phyloP scores from a whole-genome alignment of 129 eudicot genomes.

The Gnaphalium uliginosum region DNA sequence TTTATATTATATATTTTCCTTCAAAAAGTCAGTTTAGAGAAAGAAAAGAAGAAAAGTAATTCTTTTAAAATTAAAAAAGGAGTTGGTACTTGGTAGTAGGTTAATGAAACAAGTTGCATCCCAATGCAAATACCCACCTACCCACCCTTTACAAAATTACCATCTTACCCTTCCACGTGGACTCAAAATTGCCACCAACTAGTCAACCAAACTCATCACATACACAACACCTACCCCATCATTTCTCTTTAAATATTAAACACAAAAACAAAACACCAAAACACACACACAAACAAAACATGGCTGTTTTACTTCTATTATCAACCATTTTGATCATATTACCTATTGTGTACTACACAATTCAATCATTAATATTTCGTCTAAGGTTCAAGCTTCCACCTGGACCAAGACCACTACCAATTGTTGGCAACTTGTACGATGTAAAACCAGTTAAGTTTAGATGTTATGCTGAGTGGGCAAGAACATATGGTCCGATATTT shows the following conservation, averaged over 20 bases:
- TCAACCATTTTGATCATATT: constrained; percentile 14
- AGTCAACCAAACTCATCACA: background rate
- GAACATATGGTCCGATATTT: constrained; percentile 75
- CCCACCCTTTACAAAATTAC: background rate
- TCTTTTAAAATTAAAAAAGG: background rate
- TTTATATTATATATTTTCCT: too few relatives aligned
- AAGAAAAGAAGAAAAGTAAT: background rate
- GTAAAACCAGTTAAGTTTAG: constrained; percentile 70
- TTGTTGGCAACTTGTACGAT: constrained; percentile 86
- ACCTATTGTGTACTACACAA: constrained; percentile 28
- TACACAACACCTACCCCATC: constrained; percentile 9
- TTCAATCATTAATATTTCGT: constrained; percentile 46
- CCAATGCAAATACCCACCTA: background rate
- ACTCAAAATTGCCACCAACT: background rate
- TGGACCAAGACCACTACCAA: constrained; percentile 81
- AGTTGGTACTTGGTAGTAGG: constrained; percentile 15
- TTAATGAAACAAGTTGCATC: background rate
- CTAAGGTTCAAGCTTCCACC: constrained; percentile 80
- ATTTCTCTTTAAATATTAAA: too few relatives aligned
- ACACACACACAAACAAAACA: background rate
- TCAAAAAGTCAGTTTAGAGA: background rate
- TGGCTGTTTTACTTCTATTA: background rate
- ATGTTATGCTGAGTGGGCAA: constrained; percentile 78
- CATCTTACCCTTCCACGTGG: background rate
- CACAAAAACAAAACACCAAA: background rate